Percentiles rank a stretch among this genome's conserved stretches.
Conservation (phyloP, 1,139 yeast genomes). For the Eremothecium coryli region DNA sequence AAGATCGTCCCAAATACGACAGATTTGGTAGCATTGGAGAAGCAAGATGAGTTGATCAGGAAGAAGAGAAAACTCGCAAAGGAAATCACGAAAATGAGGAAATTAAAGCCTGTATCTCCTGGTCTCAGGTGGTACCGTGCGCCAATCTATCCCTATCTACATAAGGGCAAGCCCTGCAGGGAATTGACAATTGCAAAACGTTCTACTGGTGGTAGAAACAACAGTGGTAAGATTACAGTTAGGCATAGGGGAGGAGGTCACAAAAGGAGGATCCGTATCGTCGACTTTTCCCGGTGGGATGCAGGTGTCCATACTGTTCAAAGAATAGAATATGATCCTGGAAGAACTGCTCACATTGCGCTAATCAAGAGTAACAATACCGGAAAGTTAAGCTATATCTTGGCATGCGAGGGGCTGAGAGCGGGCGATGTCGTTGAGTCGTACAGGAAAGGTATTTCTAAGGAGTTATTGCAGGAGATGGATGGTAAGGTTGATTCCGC, state of each 20-base stretch:
- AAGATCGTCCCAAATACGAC: constrained; percentile 36
- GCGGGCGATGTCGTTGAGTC: constrained; percentile 88
- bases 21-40: constrained; percentile 62
- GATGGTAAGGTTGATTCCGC: constrained; percentile 84
- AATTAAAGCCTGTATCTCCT: constrained; percentile 74
- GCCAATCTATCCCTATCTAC: constrained; percentile 79
- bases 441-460: constrained; percentile 82
- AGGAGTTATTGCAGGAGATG: constrained; percentile 53
- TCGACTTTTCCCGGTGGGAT: constrained; percentile 62
- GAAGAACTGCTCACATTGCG: constrained; percentile 91
- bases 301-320: constrained; percentile 72
- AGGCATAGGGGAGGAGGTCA: constrained; percentile 98
- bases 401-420: constrained; percentile 89
- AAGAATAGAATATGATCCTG: constrained; percentile 94
- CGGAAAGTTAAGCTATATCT: constrained; percentile 61
- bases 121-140: constrained; percentile 83
- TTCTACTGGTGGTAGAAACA: constrained; percentile 81
- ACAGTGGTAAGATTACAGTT: constrained; percentile 78
- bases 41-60: constrained; percentile 62
- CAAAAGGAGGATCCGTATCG: constrained; percentile 72
- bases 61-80: constrained; percentile 67
- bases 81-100: constrained; percentile 62
- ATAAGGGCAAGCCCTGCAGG: constrained; percentile 74
- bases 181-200: constrained; percentile 68
- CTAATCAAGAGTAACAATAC: constrained; percentile 57